These are phyloP conservation scores for Penicillium atrosanguineum DNA, from an alignment of 495 filamentous ascomycete genomes.

Conservation along the genomic window DNA sequence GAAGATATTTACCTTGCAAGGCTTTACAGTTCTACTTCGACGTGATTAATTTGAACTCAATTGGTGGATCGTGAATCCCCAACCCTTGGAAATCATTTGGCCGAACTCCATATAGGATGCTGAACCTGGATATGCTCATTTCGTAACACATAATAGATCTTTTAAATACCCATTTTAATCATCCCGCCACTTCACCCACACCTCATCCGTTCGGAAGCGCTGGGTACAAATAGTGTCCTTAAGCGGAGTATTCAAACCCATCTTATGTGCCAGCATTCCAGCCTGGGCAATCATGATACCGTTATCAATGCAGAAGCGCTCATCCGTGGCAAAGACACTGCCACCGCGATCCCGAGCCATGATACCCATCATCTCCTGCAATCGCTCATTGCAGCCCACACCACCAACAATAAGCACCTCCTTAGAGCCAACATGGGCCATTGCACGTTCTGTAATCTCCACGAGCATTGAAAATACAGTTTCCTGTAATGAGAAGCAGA, in stretches of 20 bases:
- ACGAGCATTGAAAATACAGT: slow-evolving; percentile 96
- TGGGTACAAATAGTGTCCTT: slow-evolving; percentile 90
- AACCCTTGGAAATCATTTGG: slow-evolving; percentile 7
- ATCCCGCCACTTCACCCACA: slow-evolving; percentile 87
- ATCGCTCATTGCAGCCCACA: slow-evolving; percentile 94
- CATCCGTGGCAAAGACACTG: slow-evolving; percentile 90
- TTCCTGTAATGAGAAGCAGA: slow-evolving; percentile 94
- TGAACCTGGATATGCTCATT: slow-evolving; percentile 5
- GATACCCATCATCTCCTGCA: slow-evolving; percentile 97
- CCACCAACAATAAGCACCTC: slow-evolving; percentile 95
- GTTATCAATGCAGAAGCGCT: slow-evolving; percentile 98
- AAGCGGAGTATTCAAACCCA: slow-evolving; percentile 70
- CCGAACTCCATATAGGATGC: slow-evolving; percentile 1
- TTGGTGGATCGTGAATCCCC: background rate
- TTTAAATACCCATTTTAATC: slow-evolving; percentile 11
- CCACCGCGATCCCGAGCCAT: slow-evolving; percentile 93
- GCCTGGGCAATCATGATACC: slow-evolving; percentile 99
- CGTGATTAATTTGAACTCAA: slow-evolving; percentile 1
- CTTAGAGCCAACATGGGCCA: slow-evolving; percentile 90
- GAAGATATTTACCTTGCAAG: background rate
- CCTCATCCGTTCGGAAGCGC: slow-evolving; percentile 92
- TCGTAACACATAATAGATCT: slow-evolving; percentile 26
- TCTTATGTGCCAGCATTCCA: slow-evolving; percentile 77
- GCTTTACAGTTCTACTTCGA: background rate
- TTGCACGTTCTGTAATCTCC: slow-evolving; percentile 96